Evolutionary conservation across 176 grass and related monocot genomes (phyloP).

Genomic region (Elaeis guineensis): DNA sequence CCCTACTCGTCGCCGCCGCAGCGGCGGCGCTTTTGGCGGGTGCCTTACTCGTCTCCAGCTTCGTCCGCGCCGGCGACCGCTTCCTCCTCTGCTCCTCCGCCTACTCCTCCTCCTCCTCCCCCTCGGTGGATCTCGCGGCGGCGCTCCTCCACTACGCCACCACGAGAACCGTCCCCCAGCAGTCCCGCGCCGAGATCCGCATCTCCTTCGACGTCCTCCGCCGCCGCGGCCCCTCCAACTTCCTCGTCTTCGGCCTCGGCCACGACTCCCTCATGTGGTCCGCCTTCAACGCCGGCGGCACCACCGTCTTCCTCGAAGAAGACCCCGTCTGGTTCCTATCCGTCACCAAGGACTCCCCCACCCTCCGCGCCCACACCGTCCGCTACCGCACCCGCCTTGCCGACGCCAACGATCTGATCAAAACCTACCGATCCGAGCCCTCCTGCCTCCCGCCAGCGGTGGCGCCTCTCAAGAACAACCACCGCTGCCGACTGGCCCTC

Average conservation of each 20-base stretch:
- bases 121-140: constrained; percentile 10
- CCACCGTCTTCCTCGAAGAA: constrained; percentile 62
- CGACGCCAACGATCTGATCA: constrained; percentile 28
- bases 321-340: constrained; percentile 32
- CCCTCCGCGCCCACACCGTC: constrained; percentile 41
- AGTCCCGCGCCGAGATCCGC: constrained; percentile 37
- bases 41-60: neutral
- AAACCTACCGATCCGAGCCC: neutral
- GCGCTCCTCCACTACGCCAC: constrained; percentile 23
- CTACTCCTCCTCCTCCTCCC: neutral
- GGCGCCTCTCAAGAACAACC: neutral
- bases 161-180: constrained; percentile 30
- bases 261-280: constrained; percentile 46
- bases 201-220: constrained; percentile 40
- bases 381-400: constrained; percentile 39
- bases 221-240: constrained; percentile 31
- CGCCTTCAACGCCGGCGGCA: constrained; percentile 51
- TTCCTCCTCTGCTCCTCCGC: neutral
- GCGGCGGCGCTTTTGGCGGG: neutral
- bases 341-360: constrained; percentile 15
- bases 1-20: neutral
- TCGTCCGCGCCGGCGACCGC: neutral
- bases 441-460: neutral
- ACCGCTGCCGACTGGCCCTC: constrained; percentile 54
- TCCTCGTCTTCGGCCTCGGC: constrained; percentile 30